Percentiles rank a stretch among this genome's conserved stretches.
These are phyloP conservation scores for Phytophthora tubulina DNA, from an alignment of 352 stramenopile species.

Conservation along the genomic window DNA sequence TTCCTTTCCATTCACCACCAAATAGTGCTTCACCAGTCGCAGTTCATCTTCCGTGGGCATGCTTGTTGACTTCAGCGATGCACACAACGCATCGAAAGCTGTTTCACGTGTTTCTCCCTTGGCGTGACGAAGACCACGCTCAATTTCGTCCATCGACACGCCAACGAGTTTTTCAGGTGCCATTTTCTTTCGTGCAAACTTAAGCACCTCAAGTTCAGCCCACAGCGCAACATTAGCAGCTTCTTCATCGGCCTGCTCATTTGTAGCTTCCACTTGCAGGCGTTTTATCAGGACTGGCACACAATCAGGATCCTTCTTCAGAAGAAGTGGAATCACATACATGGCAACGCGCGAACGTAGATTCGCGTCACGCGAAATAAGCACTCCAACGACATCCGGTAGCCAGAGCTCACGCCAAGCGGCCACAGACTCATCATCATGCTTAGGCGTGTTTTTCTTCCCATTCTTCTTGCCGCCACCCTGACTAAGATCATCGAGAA, in stretches of 20 bases:
- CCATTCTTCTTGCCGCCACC: conserved; percentile 19
- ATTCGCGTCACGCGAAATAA: conserved; percentile 61
- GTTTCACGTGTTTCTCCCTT: conserved; percentile 66
- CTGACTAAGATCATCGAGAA: conserved; percentile 61
- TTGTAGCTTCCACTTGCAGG: conserved; percentile 46
- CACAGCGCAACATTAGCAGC: conserved; percentile 63
- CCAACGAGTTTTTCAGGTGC: conserved; percentile 65
- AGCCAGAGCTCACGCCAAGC: conserved; percentile 67
- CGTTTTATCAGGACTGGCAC: conserved; percentile 59
- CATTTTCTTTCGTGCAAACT: conserved; percentile 80
- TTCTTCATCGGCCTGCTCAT: conserved; percentile 18
- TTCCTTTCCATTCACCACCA: conserved; percentile 80
- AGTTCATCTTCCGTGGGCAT: conserved; percentile 70
- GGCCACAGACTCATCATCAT: conserved; percentile 31
- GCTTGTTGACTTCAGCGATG: conserved; percentile 83
- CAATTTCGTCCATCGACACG: conserved; percentile 63
- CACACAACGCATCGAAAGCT: conserved; percentile 83
- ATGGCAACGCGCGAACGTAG: conserved; percentile 74
- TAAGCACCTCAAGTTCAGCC: conserved; percentile 82
- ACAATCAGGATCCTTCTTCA: conserved; percentile 75
- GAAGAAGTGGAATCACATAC: conserved; percentile 78
- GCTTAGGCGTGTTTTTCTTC: conserved; percentile 24
- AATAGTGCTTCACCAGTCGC: conserved; percentile 66
- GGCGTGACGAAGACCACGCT: conserved; percentile 64
- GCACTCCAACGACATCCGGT: conserved; percentile 57